Percentiles rank a stretch among this genome's conserved stretches.
phyloP scores from a whole-genome alignment of 768 basidiomycete species.

The Suillus variegatus region DNA sequence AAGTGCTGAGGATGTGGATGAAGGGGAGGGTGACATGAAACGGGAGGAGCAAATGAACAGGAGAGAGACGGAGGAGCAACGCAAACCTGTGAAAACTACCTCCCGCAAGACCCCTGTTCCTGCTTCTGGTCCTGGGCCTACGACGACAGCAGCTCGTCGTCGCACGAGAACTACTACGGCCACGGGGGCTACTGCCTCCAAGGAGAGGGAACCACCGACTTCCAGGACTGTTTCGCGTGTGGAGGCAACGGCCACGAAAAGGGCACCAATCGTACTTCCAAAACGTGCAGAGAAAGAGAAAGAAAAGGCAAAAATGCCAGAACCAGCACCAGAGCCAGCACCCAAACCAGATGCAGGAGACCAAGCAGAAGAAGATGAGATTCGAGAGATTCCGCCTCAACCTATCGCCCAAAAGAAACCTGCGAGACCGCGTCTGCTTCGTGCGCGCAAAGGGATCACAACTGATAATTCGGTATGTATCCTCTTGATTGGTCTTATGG shows the following conservation, averaged over 20 bases:
- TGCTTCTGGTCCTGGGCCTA: not conserved
- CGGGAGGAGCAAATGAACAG: constrained; percentile 6
- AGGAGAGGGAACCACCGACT: not conserved
- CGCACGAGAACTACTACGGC: constrained; percentile 22
- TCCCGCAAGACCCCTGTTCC: constrained; percentile 2
- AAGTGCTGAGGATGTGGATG: constrained; percentile 11
- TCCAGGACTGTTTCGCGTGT: not conserved
- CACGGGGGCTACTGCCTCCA: not conserved
- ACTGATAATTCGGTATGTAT: constrained; percentile 1
- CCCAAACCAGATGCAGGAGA: not conserved
- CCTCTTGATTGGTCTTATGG: not conserved
- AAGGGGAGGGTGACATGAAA: constrained; percentile 3
- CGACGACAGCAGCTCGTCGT: constrained; percentile 19
- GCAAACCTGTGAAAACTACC: not conserved
- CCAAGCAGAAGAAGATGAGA: not conserved
- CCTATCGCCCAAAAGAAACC: not conserved
- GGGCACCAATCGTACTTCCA: constrained; percentile 6
- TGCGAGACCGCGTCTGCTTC: not conserved
- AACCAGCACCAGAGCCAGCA: constrained; percentile 4
- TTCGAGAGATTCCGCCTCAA: constrained; percentile 1
- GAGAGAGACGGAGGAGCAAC: constrained; percentile 11
- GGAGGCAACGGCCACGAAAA: constrained; percentile 2
- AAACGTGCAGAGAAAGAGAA: constrained; percentile 9
- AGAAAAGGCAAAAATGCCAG: constrained; percentile 3
- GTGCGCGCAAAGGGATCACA: not conserved